These are phyloP conservation scores for Zea luxurians DNA, from an alignment of 176 grass and related monocot species.

Conservation along the genomic window DNA sequence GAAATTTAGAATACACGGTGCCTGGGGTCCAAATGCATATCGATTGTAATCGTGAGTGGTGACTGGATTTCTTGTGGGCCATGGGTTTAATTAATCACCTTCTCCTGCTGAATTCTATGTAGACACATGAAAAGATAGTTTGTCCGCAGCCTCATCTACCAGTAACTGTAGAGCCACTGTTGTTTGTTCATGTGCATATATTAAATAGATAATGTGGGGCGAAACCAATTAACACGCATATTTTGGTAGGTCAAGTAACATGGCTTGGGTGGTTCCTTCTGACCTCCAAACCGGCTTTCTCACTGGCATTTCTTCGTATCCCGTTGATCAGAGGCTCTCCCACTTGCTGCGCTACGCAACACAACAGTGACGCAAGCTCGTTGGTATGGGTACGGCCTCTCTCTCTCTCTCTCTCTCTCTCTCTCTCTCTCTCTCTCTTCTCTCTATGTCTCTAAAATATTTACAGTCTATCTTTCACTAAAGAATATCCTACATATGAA, in stretches of 20 bases:
- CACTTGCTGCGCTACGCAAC: conserved; percentile 43
- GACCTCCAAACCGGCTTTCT: conserved; percentile 48
- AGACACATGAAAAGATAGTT: conserved; percentile 34
- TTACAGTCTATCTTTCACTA: conserved; percentile 2
- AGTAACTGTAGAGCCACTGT: conserved; percentile 30
- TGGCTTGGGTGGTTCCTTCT: conserved; percentile 62
- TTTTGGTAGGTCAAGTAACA: conserved; percentile 59
- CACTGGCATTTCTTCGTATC: conserved; percentile 43
- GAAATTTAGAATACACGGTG: neutral
- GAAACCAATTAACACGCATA: conserved; percentile 32
- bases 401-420: neutral
- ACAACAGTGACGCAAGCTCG: conserved; percentile 17
- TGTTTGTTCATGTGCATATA: conserved; percentile 35
- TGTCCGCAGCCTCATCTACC: conserved; percentile 24
- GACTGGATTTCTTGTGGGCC: conserved; percentile 1
- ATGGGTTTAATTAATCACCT: neutral
- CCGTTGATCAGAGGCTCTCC: conserved; percentile 46
- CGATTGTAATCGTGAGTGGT: neutral
- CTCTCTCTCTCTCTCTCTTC: neutral
- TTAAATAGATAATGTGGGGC: conserved; percentile 29
- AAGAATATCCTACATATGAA: conserved; percentile 24
- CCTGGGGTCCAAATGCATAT: conserved; percentile 8
- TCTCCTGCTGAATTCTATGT: conserved; percentile 39
- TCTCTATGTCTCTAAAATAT: neutral
- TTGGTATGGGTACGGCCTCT: neutral